Base-by-base conservation (phyloP, 1,284 basidiomycete species). In the Cryptococcus sp. region DNA sequence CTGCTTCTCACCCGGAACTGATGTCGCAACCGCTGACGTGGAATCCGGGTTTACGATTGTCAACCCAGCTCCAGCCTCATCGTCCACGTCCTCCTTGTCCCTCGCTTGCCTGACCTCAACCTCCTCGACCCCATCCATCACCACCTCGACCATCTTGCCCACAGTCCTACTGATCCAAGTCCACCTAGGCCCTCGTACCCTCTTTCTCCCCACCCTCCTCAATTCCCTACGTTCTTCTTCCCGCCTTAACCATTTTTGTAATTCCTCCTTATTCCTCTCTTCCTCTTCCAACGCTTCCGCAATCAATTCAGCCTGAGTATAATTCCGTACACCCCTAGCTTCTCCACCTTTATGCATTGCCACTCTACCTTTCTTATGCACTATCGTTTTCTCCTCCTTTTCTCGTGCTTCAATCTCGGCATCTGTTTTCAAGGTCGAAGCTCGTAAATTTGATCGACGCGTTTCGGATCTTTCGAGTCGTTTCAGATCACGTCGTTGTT, bases 211-310 rank as follows among this genome's bases (percentile, higher is more conserved):
- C 22, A 75, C 67, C 7, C 76, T 64, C 40, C 77, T 70, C 49
- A 73, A 61, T 32, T 74, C 74, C 47, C 77, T 61, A 23, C 75
- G 67, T 49, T 78, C 77, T 58, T 80, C 79, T 51, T 80, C 79
- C 41, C 71, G 70, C 49, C 72, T 72, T 53, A 79, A 59, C 67
- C 78, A 80, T 37, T 71, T 68, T 21, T 70, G 63, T 37, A 80
- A 61, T n/a, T 72, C 73, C 53, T 77, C 77, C 36, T 76, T 73
- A 58, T 80, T 80, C 52, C 72, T 63, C 61, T 79, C 78, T 55
- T 80, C 79, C 41, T 75, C 75, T 57, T 78, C 77, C 44, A 80
- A 64, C 3, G 79, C 79, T 42, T 76, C 77, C 9, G 74, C 77
- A 48, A 80, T 79, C 22, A 79, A 63, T 47, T 78, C 76, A 31